Percentiles rank a stretch among this genome's conserved stretches.
phyloP scores from a whole-genome alignment of 164 flowering plant species.

The Annona squamosa region DNA sequence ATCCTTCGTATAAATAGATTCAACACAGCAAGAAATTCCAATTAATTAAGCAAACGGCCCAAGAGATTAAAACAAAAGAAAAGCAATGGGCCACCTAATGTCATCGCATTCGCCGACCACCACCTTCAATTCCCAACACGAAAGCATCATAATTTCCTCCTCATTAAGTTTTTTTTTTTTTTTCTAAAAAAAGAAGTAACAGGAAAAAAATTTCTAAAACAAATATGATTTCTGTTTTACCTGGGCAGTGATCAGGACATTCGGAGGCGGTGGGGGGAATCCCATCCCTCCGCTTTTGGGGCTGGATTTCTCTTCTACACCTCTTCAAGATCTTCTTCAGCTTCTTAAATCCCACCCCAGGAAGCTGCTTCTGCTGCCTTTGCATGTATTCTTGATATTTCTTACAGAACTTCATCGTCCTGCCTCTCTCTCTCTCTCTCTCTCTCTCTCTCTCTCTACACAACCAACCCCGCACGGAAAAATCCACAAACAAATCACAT shows the following conservation, averaged over 20 bases:
- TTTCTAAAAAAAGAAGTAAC: not conserved
- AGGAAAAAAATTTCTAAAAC: not conserved
- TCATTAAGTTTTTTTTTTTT: not conserved
- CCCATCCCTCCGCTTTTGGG: constrained; percentile 17
- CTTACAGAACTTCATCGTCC: constrained; percentile 83
- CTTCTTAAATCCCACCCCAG: constrained; percentile 66
- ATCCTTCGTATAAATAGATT: too few relatives aligned
- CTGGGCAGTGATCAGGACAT: constrained; percentile 50
- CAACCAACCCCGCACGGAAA: not conserved
- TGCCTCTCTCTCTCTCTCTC: constrained; percentile 6
- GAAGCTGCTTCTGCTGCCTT: constrained; percentile 47
- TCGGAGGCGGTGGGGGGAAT: constrained; percentile 10
- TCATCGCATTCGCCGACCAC: not conserved
- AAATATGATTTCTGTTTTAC: constrained; percentile 14
- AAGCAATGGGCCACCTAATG: not conserved
- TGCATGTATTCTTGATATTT: constrained; percentile 81
- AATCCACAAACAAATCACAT: not conserved
- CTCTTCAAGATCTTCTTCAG: constrained; percentile 74
- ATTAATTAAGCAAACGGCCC: too few relatives aligned
- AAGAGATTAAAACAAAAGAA: not conserved
- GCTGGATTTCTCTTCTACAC: constrained; percentile 41
- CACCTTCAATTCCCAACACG: not conserved
- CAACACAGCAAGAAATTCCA: too few relatives aligned
- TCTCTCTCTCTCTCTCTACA: not conserved
- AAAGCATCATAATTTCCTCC: not conserved